phyloP scores from a whole-genome alignment of 148 eudicot species.

The Rhododendron kiyosumense region DNA sequence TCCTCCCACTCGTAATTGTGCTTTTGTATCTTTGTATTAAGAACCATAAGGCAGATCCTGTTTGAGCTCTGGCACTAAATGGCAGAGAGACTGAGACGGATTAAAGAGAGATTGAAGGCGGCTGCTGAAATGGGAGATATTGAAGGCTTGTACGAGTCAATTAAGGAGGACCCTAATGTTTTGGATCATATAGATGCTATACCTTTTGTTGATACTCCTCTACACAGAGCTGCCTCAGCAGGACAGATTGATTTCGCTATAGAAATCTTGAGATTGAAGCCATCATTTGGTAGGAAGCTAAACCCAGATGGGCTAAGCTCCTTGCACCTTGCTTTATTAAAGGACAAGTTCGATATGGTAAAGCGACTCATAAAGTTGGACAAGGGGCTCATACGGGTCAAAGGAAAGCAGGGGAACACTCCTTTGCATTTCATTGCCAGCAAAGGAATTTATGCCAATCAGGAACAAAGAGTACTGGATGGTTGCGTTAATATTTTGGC shows the following conservation, averaged over 20 bases:
- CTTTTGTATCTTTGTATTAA: not conserved
- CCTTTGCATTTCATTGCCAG: not conserved
- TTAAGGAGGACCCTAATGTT: not conserved
- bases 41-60: not conserved
- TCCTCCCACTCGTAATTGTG: too few species aligned
- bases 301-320: not conserved
- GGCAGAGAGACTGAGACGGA: not conserved
- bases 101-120: not conserved
- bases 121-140: not conserved
- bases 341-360: not conserved
- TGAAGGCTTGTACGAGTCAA: not conserved
- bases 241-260: not conserved
- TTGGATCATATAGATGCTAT: not conserved
- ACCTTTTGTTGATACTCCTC: not conserved
- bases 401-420: not conserved
- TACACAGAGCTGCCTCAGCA: not conserved
- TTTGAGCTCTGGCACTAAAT: not conserved
- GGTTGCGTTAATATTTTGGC: not conserved
- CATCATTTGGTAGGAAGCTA: not conserved
- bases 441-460: not conserved
- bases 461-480: too few species aligned
- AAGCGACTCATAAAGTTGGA: not conserved
- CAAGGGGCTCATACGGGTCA: not conserved
- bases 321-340: not conserved
- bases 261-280: not conserved